Percentiles rank a stretch among this genome's conserved stretches.
phyloP scores from a whole-genome alignment of 805 yeast species.

The Priceomyces melissophilus region DNA sequence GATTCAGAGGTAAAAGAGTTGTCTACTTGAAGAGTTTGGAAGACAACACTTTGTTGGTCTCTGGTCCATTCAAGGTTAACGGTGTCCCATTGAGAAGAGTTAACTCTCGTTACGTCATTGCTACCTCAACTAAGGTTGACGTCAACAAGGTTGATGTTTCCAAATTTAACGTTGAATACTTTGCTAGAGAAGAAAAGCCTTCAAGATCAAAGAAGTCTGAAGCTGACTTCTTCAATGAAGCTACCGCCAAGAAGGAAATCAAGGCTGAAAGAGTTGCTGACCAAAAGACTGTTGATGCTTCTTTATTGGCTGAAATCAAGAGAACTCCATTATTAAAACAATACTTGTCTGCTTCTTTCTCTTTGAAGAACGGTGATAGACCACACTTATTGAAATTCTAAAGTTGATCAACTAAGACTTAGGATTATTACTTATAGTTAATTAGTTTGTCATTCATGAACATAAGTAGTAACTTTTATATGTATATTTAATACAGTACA shows the following conservation, averaged over 20 bases:
- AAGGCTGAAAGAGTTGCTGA: slow-evolving; percentile 93
- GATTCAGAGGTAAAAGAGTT: slow-evolving; percentile 99
- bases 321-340: slow-evolving; percentile 96
- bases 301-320: slow-evolving; percentile 90
- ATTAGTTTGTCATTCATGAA: slow-evolving; percentile 10
- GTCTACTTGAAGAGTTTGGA: slow-evolving; percentile 95
- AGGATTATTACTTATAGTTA: slow-evolving; percentile 7
- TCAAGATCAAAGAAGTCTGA: slow-evolving; percentile 81
- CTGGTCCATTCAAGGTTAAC: slow-evolving; percentile 99
- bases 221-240: slow-evolving; percentile 85
- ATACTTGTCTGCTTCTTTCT: slow-evolving; percentile 93
- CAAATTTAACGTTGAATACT: slow-evolving; percentile 92
- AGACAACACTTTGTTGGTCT: slow-evolving; percentile 94
- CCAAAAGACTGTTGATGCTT: slow-evolving; percentile 93
- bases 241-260: slow-evolving; percentile 75
- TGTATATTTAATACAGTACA: slow-evolving; percentile 30
- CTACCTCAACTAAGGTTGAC: slow-evolving; percentile 90
- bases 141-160: slow-evolving; percentile 78
- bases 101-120: slow-evolving; percentile 97
- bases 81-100: slow-evolving; percentile 99
- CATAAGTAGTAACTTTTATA: slow-evolving; percentile 17
- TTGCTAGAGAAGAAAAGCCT: slow-evolving; percentile 84
- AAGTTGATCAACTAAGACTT: slow-evolving; percentile 20
- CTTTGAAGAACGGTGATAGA: slow-evolving; percentile 96
- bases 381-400: slow-evolving; percentile 98